Evolutionary conservation across 106 monocot species (phyloP), one percentile per base, ranked within the genome.

Genomic region (Ottelia alismoides): DNA sequence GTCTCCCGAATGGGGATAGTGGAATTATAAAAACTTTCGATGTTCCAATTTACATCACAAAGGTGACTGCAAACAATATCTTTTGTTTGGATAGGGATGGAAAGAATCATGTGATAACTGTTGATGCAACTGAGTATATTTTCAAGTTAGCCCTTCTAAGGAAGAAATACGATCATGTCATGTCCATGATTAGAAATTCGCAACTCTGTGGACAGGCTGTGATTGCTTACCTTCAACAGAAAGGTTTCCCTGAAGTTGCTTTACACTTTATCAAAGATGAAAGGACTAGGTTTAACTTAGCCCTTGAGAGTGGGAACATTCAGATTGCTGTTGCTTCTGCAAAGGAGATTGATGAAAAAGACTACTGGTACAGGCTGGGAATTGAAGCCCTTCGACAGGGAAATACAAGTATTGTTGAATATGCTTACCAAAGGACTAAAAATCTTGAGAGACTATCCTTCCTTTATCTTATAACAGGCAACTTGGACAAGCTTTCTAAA

Each of bases 271-370:
- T 80, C 49, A 90, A 84, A 60, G 89, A 90, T 67, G 89, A 90
- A 76, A 79, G 74, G 55, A 90, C 83, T 19, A 65, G 89, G 10
- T 84, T 90, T 49, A 90, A 90, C 58, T 51, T 90, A 31, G 89
- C 89, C 51, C 63, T 90, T 21, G 89, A 90, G 66, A 90, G 89
- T 55, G 89, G 89, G 2, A 90, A 90, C 51, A 83, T 90, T 25
- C 83, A 90, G 69, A 80, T 90, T 50, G 89, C 89, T 35, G 89
- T 90, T 61, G 89, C 89, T 58, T 76, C 89, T 49, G 89, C 89
- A 44, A 90, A 80, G 51, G 89, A 90, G 57, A 90, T 90, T 22
- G 80, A 90, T 72, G 89, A 90, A 57, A 90, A 90, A 44, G 89
- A 90, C 46, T 74, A 83, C 66, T 90, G 89, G 89, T 90, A 90